Conservation (phyloP, 768 basidiomycete genomes). For the Lactifluus volemus region DNA sequence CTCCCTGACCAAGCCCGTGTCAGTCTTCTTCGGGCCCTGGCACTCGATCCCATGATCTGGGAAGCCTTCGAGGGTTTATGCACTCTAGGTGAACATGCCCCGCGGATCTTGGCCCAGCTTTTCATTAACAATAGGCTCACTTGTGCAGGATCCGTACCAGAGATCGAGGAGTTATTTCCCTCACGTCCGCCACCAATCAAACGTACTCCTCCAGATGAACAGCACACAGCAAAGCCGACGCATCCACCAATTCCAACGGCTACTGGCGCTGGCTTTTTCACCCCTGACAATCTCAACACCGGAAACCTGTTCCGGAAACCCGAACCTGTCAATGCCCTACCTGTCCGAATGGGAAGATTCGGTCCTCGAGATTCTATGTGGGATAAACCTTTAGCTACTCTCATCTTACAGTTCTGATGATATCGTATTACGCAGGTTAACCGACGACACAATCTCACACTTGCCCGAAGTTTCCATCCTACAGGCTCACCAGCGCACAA, state of each 20-base stretch:
- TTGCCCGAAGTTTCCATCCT: slow-evolving; percentile 51
- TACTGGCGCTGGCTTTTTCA: slow-evolving; percentile 70
- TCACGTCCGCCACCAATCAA: slow-evolving; percentile 49
- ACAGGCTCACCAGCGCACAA: slow-evolving; percentile 36
- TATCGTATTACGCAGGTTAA: slow-evolving; percentile 3
- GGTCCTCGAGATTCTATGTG: slow-evolving; percentile 60
- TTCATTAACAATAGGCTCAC: slow-evolving; percentile 14
- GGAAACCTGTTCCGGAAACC: slow-evolving; percentile 49
- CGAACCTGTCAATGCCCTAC: slow-evolving; percentile 39
- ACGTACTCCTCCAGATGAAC: slow-evolving; percentile 45
- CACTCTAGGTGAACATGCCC: slow-evolving; percentile 44
- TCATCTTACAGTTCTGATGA: slow-evolving; percentile 3
- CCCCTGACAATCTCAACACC: slow-evolving; percentile 53
- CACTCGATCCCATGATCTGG: slow-evolving; percentile 75
- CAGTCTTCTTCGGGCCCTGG: slow-evolving; percentile 65
- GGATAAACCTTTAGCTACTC: slow-evolving; percentile 20
- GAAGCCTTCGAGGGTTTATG: slow-evolving; percentile 90
- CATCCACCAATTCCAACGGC: slow-evolving; percentile 38
- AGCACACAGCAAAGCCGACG: slow-evolving; percentile 27
- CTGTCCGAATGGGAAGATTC: slow-evolving; percentile 49
- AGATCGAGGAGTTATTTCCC: slow-evolving; percentile 67
- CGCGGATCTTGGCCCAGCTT: not conserved
- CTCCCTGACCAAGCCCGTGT: slow-evolving; percentile 60
- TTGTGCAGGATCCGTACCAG: slow-evolving; percentile 52
- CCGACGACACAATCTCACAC: slow-evolving; percentile 45